These are phyloP conservation scores for Taphrina pruni DNA, from an alignment of 1,139 yeast genomes.

Conservation along the genomic window DNA sequence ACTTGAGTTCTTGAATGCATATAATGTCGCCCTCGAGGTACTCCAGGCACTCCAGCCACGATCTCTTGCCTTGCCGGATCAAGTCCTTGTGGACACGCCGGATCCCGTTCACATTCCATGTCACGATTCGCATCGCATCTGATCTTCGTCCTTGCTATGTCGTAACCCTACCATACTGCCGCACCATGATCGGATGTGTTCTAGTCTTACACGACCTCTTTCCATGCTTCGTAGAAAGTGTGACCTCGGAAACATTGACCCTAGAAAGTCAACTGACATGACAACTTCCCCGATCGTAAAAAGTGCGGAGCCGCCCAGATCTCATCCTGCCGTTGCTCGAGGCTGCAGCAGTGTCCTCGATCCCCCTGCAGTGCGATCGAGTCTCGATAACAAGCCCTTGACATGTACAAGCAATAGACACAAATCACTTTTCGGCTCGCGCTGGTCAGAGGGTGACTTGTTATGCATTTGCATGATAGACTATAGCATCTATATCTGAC, in stretches of 20 bases:
- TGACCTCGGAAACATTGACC: not conserved
- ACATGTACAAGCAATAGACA: too few species aligned
- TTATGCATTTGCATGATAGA: too few species aligned
- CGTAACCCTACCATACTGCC: too few species aligned
- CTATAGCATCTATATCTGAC: too few species aligned
- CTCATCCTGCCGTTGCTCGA: not conserved
- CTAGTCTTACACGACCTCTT: too few species aligned
- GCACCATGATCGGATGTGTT: too few species aligned
- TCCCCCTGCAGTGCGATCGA: too few species aligned
- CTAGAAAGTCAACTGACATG: not conserved
- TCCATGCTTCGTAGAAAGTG: too few species aligned
- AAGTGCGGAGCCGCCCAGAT: not conserved
- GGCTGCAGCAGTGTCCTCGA: too few species aligned
- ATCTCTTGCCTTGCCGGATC: constrained; percentile 23
- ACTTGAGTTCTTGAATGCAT: constrained; percentile 83
- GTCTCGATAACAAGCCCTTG: too few species aligned
- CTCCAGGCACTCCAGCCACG: constrained; percentile 56
- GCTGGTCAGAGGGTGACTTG: too few species aligned
- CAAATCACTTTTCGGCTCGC: too few species aligned
- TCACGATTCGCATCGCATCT: constrained; percentile 42
- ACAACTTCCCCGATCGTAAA: not conserved
- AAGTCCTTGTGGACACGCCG: constrained; percentile 32
- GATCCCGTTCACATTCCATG: constrained; percentile 45
- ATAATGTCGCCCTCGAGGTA: constrained; percentile 73
- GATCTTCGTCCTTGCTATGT: not conserved